These are phyloP conservation scores for Phylloporus rhodoxanthus DNA, from an alignment of 768 basidiomycete species.

Conservation along the genomic window DNA sequence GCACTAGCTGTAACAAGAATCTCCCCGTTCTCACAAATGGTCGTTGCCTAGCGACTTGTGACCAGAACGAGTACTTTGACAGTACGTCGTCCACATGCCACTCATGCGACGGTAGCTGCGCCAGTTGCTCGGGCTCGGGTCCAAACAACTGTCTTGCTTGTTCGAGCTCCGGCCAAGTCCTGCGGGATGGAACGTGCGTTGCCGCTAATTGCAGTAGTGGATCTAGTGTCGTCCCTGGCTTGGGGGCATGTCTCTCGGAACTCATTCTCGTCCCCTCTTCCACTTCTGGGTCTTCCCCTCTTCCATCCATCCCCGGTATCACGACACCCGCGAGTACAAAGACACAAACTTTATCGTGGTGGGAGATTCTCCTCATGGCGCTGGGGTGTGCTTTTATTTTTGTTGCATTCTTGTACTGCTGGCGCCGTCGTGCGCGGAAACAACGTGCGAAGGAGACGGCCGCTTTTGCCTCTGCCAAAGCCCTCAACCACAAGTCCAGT, in stretches of 20 bases:
- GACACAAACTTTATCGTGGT: slow-evolving; percentile 55
- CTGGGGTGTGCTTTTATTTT: slow-evolving; percentile 79
- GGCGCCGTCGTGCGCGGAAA: slow-evolving; percentile 65
- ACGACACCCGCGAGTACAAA: slow-evolving; percentile 41
- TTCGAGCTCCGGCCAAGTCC: slow-evolving; percentile 52
- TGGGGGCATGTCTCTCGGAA: slow-evolving; percentile 78
- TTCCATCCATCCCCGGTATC: slow-evolving; percentile 56
- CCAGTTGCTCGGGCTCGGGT: slow-evolving; percentile 70
- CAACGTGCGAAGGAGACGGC: slow-evolving; percentile 62
- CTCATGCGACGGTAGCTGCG: slow-evolving; percentile 69
- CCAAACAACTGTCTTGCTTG: slow-evolving; percentile 69
- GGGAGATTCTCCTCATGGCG: slow-evolving; percentile 81
- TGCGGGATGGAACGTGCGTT: slow-evolving; percentile 61
- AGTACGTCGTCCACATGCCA: slow-evolving; percentile 56
- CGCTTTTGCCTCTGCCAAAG: slow-evolving; percentile 56
- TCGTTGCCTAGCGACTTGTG: slow-evolving; percentile 74
- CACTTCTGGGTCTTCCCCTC: slow-evolving; percentile 29
- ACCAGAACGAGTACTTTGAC: slow-evolving; percentile 69
- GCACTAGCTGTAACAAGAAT: slow-evolving; percentile 59
- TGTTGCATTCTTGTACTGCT: slow-evolving; percentile 56
- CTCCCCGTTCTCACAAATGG: slow-evolving; percentile 72
- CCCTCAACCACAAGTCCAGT: slow-evolving; percentile 39
- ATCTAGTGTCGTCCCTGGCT: slow-evolving; percentile 54
- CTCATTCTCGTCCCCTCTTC: slow-evolving; percentile 53
- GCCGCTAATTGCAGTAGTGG: slow-evolving; percentile 54